Evolutionary conservation across 2,329 filamentous ascomycete genomes (phyloP).

Genomic region (Beauveria scarabaeidicola): DNA sequence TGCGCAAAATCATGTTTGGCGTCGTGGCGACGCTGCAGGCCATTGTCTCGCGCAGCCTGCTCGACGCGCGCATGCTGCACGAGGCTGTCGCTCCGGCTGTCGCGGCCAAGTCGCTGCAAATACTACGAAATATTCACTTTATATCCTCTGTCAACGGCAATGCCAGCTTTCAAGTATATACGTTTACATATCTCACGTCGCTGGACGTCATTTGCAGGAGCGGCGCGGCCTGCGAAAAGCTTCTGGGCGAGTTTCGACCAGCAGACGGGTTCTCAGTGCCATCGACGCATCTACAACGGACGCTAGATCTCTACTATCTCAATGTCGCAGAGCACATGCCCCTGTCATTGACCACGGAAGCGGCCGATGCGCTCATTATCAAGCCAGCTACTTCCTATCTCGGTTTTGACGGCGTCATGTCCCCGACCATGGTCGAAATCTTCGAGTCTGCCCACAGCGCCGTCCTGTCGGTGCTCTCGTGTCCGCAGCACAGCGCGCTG

Average conservation of each 20-base stretch:
- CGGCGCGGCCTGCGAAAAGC: slow-evolving; percentile 53
- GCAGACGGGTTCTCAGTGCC: slow-evolving; percentile 24
- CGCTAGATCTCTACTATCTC: slow-evolving; percentile 79
- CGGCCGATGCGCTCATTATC: slow-evolving; percentile 65
- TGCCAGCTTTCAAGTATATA: slow-evolving; percentile 71
- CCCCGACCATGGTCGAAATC: slow-evolving; percentile 45
- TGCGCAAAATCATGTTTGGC: slow-evolving; percentile 69
- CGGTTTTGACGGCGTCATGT: slow-evolving; percentile 32
- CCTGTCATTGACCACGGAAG: slow-evolving; percentile 54
- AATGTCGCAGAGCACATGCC: slow-evolving; percentile 81
- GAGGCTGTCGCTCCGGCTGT: slow-evolving; percentile 48
- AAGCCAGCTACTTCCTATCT: slow-evolving; percentile 70
- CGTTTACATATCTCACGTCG: slow-evolving; percentile 72
- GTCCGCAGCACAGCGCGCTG: slow-evolving; percentile 65
- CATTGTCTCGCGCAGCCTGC: slow-evolving; percentile 55
- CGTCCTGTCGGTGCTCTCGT: slow-evolving; percentile 69
- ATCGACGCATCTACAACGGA: slow-evolving; percentile 47
- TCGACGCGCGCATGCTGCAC: slow-evolving; percentile 40
- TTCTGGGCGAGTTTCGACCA: slow-evolving; percentile 54
- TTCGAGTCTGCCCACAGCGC: slow-evolving; percentile 85
- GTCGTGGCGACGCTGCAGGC: slow-evolving; percentile 67
- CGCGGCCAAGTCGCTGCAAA: slow-evolving; percentile 62
- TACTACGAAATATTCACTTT: slow-evolving; percentile 72
- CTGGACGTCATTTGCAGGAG: slow-evolving; percentile 75
- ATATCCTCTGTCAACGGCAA: slow-evolving; percentile 67